These are phyloP conservation scores for Escovopsis sp. DNA, from an alignment of 2,329 filamentous ascomycete species.

Conservation along the genomic window DNA sequence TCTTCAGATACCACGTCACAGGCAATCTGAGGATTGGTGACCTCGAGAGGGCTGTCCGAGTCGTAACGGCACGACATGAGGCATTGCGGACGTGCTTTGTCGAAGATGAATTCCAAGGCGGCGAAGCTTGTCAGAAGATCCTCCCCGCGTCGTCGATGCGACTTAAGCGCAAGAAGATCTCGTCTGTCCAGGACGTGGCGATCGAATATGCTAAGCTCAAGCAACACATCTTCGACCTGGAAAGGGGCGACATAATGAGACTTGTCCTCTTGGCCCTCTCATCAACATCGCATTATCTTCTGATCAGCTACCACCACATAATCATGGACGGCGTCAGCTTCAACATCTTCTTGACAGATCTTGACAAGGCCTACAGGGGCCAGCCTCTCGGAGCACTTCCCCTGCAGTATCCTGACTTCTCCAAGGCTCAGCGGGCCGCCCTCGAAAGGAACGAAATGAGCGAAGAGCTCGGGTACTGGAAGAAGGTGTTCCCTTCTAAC, in stretches of 20 bases:
- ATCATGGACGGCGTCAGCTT: constrained; percentile 33
- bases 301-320: constrained; percentile 34
- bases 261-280: constrained; percentile 19
- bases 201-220: constrained; percentile 13
- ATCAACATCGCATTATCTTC: constrained; percentile 20
- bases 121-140: constrained; percentile 11
- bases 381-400: constrained; percentile 8
- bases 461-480: neutral
- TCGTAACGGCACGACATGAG: constrained; percentile 7
- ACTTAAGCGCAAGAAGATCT: constrained; percentile 12
- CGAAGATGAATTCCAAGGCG: constrained; percentile 4
- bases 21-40: neutral
- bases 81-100: constrained; percentile 9
- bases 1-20: neutral
- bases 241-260: constrained; percentile 17
- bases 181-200: constrained; percentile 11
- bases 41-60: neutral
- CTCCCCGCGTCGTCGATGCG: constrained; percentile 11
- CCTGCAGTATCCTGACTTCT: constrained; percentile 2
- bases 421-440: neutral
- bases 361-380: constrained; percentile 20
- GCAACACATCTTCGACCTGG: constrained; percentile 21
- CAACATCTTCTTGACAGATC: constrained; percentile 26
- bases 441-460: neutral
- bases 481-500: neutral